phyloP scores from a whole-genome alignment of 2,329 filamentous ascomycete genomes.

The Aspergillus quadrilineatus region DNA sequence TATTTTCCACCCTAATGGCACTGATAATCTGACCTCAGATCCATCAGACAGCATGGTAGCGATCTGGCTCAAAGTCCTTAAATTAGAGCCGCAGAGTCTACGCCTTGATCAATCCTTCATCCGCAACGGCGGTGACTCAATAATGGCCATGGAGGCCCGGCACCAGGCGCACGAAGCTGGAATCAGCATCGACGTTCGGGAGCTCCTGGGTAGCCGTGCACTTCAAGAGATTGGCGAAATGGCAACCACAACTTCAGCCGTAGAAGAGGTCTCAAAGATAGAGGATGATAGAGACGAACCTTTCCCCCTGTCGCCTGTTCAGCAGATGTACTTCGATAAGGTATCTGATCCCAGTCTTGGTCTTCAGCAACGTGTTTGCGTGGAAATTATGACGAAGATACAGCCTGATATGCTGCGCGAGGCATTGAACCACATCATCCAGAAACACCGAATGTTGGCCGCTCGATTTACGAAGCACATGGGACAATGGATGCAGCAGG shows the following conservation, averaged over 20 bases:
- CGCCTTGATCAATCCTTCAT: conserved; percentile 4
- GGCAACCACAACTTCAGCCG: not conserved
- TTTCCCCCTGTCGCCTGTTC: conserved; percentile 4
- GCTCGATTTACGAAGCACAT: not conserved
- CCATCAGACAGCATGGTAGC: not conserved
- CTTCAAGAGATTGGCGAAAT: not conserved
- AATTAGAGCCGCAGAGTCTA: not conserved
- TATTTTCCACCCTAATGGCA: not conserved
- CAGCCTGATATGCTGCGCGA: not conserved
- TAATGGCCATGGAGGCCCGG: conserved; percentile 10
- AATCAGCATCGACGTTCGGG: not conserved
- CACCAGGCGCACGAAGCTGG: not conserved
- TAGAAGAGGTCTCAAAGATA: not conserved
- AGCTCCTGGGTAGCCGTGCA: not conserved
- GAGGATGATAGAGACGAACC: not conserved
- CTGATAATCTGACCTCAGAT: not conserved
- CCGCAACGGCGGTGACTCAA: conserved; percentile 10
- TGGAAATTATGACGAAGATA: not conserved
- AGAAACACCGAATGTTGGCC: not conserved
- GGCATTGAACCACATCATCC: not conserved
- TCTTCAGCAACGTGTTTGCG: conserved; percentile 5
- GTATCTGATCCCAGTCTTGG: not conserved
- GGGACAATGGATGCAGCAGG: conserved; percentile 1
- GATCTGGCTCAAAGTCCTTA: not conserved
- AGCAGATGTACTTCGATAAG: conserved; percentile 10